These are phyloP conservation scores for Codiaeum variegatum DNA, from an alignment of 441 rosid genomes.

Conservation along the genomic window DNA sequence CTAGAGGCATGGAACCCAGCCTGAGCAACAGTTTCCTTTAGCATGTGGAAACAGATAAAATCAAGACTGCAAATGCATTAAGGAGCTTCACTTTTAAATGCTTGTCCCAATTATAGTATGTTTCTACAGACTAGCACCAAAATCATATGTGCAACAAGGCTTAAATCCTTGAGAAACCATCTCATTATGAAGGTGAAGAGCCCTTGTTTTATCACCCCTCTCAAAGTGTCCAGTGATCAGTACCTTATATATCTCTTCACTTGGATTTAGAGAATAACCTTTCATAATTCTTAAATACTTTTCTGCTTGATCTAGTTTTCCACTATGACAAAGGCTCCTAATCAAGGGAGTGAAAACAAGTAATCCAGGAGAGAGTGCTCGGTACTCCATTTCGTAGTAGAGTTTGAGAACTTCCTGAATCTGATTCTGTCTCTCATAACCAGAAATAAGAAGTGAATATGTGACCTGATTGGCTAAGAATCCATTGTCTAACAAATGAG, in stretches of 20 bases:
- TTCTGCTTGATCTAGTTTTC: conserved; percentile 51
- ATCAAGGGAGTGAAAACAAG: conserved; percentile 38
- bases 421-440: conserved; percentile 40
- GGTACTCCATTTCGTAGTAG: conserved; percentile 63
- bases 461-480: conserved; percentile 47
- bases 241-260: conserved; percentile 34
- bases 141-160: conserved; percentile 9
- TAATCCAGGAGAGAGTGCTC: conserved; percentile 38
- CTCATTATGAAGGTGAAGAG: conserved; percentile 34
- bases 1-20: not conserved
- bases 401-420: conserved; percentile 56
- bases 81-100: not conserved
- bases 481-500: conserved; percentile 49
- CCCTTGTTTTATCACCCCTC: conserved; percentile 32
- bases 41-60: not conserved
- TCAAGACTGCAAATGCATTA: not conserved
- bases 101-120: not conserved
- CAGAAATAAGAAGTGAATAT: conserved; percentile 46
- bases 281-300: conserved; percentile 48
- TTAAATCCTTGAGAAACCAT: conserved; percentile 38
- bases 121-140: not conserved
- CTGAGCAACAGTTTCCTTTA: not conserved
- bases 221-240: conserved; percentile 29
- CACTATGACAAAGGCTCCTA: conserved; percentile 39
- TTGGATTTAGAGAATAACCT: conserved; percentile 31